Percentiles rank a stretch among this genome's conserved stretches.
These are phyloP conservation scores for Dicorynia guianensis DNA, from an alignment of 306 rosid species.

Conservation along the genomic window DNA sequence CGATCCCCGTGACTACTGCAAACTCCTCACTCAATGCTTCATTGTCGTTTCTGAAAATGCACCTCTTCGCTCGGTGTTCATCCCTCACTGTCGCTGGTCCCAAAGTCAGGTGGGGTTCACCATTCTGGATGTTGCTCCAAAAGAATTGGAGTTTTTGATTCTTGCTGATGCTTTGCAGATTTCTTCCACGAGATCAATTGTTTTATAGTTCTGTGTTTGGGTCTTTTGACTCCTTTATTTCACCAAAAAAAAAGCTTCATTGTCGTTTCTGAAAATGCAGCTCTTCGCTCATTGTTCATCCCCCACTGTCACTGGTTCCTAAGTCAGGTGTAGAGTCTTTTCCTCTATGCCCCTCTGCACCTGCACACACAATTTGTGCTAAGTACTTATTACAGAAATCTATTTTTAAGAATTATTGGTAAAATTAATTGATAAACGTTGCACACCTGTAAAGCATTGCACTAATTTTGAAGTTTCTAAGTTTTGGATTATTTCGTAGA, in stretches of 20 bases:
- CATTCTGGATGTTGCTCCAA: too few species aligned
- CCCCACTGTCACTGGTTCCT: constrained; percentile 55
- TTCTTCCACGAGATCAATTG: too few species aligned
- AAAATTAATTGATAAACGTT: background rate
- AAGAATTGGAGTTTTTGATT: too few species aligned
- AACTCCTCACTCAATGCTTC: constrained; percentile 56
- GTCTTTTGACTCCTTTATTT: too few species aligned
- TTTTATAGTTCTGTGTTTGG: too few species aligned
- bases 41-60: constrained; percentile 57
- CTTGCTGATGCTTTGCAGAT: too few species aligned
- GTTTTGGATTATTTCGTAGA: too few species aligned
- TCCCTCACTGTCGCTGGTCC: constrained; percentile 47
- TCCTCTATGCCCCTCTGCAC: background rate
- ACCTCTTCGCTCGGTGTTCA: constrained; percentile 38
- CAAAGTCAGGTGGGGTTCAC: constrained; percentile 74
- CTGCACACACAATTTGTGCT: background rate
- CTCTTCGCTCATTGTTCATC: constrained; percentile 32
- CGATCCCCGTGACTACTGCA: constrained; percentile 64
- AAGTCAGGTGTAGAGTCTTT: constrained; percentile 48
- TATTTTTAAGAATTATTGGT: background rate
- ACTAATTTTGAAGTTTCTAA: too few species aligned
- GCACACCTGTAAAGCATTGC: too few species aligned
- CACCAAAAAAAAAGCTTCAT: too few species aligned
- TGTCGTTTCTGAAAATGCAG: constrained; percentile 56
- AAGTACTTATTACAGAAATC: background rate